phyloP scores from a whole-genome alignment of 2,329 filamentous ascomycete species.

The Calonectria multiphialidica region DNA sequence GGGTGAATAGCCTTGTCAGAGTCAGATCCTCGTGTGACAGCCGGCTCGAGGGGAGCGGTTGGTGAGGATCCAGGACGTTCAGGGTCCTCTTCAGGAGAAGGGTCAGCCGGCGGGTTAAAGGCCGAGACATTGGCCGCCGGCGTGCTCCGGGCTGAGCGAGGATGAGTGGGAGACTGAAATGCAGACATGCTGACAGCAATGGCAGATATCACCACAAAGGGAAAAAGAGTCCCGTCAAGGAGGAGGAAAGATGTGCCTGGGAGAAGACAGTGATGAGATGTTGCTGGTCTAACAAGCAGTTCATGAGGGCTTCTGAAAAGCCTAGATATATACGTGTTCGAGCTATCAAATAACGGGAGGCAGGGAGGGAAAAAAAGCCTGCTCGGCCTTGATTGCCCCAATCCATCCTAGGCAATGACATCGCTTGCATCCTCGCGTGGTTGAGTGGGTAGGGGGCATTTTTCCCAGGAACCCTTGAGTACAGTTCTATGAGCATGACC shows the following conservation, averaged over 20 bases:
- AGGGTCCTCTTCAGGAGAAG: constrained; percentile 22
- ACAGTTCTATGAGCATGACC: constrained; percentile 16
- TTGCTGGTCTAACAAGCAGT: not conserved
- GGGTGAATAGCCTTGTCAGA: constrained; percentile 37
- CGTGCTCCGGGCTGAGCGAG: constrained; percentile 41
- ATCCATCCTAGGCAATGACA: constrained; percentile 42
- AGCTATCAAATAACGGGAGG: not conserved
- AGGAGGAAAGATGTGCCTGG: not conserved
- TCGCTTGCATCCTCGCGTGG: constrained; percentile 25
- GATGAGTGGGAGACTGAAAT: constrained; percentile 27
- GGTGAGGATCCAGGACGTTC: constrained; percentile 29
- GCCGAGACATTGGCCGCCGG: constrained; percentile 32
- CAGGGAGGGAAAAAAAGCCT: not conserved
- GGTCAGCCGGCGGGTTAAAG: constrained; percentile 32
- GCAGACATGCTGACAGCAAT: constrained; percentile 33
- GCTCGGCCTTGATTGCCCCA: constrained; percentile 36
- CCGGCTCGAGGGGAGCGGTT: constrained; percentile 20
- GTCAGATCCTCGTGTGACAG: constrained; percentile 27
- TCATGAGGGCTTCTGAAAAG: not conserved
- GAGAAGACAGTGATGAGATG: not conserved
- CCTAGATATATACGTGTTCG: constrained; percentile 36
- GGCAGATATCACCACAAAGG: not conserved
- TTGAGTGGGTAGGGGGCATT: constrained; percentile 32
- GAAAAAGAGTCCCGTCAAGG: not conserved
- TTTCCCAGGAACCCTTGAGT: constrained; percentile 27